Base-by-base conservation (phyloP, 2,329 filamentous ascomycete genomes). In the Pezicula radicicola region DNA sequence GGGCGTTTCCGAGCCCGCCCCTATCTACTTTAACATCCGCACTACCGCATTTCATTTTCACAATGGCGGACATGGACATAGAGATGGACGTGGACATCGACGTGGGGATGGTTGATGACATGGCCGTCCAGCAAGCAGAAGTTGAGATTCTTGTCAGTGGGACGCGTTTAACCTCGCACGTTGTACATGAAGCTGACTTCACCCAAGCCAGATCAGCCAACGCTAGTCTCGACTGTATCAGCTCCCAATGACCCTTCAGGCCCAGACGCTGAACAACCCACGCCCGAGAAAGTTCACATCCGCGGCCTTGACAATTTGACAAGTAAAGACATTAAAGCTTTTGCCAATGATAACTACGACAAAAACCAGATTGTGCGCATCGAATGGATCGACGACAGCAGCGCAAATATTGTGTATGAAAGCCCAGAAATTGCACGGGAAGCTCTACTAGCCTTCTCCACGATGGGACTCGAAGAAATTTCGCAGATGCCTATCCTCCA, bases 311-410 rank as follows among this genome's bases (percentile, higher is more conserved):
- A 96, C 64, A 83, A 87, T 41, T 75, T 97, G 66, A 89, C 87
- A 30, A 91, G 91, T 27, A 79, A 84, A 50, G 84, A 96, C 57
- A 87, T 97, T 61, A 86, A 88, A 61, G 76, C 80, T 53, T 97
- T 91, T 62, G 82, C 90, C 8, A 71, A 76, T 45, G 79, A 89
- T 56, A 81, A 94, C 68, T 91, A 81, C 63, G 72, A 77, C 35
- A 67, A 70, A 13, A 75, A 78, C 50, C 65, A 73, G 48, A 75
- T 85, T 51, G 74, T 80, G 51, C 79, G 81, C 55, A 77, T 97
- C 57, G 91, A 97, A 72, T 99, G 94, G 94, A 91, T 99, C 59
- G 90, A 97, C 68, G 94, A 99, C 69, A 85, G 83, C 6, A 93
- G 91, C 0, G 90, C 91, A 56, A 97, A 97, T 66, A 76, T 97